Conservation (phyloP, 2,329 filamentous ascomycete species). For the Exophiala phaeomuriformis region DNA sequence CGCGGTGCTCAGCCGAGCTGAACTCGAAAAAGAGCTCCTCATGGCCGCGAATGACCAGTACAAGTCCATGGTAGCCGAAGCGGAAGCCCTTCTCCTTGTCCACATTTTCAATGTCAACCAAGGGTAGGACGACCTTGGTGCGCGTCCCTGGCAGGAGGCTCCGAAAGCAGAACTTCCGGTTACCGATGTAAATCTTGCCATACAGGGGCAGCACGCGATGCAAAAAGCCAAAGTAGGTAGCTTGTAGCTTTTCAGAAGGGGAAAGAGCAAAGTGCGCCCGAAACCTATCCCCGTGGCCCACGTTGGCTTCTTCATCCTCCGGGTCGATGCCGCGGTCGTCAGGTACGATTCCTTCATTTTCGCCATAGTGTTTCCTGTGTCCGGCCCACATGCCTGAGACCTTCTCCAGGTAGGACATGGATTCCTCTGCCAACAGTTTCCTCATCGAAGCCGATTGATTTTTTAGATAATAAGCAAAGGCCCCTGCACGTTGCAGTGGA, state of each 20-base stretch:
- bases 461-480: slow-evolving; percentile 74
- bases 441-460: slow-evolving; percentile 74
- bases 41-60: slow-evolving; percentile 86
- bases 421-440: slow-evolving; percentile 74
- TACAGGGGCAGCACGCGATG: slow-evolving; percentile 84
- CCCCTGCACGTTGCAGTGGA: slow-evolving; percentile 74
- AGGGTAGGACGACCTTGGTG: slow-evolving; percentile 83
- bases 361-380: slow-evolving; percentile 79
- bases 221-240: slow-evolving; percentile 89
- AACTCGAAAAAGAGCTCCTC: slow-evolving; percentile 98
- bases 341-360: slow-evolving; percentile 57
- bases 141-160: slow-evolving; percentile 81
- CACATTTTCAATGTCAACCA: slow-evolving; percentile 86
- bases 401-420: slow-evolving; percentile 94
- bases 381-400: slow-evolving; percentile 97
- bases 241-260: slow-evolving; percentile 70
- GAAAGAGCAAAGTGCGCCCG: slow-evolving; percentile 86
- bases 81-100: slow-evolving; percentile 93
- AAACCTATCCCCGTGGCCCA: slow-evolving; percentile 60
- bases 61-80: slow-evolving; percentile 81
- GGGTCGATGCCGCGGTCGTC: slow-evolving; percentile 55
- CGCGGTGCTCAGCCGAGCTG: slow-evolving; percentile 64
- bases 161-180: slow-evolving; percentile 82
- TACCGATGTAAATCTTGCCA: slow-evolving; percentile 92
- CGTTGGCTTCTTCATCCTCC: slow-evolving; percentile 50